Evolutionary conservation across 169 alveolate species (phyloP).

Genomic region (Plasmodium malariae): DNA sequence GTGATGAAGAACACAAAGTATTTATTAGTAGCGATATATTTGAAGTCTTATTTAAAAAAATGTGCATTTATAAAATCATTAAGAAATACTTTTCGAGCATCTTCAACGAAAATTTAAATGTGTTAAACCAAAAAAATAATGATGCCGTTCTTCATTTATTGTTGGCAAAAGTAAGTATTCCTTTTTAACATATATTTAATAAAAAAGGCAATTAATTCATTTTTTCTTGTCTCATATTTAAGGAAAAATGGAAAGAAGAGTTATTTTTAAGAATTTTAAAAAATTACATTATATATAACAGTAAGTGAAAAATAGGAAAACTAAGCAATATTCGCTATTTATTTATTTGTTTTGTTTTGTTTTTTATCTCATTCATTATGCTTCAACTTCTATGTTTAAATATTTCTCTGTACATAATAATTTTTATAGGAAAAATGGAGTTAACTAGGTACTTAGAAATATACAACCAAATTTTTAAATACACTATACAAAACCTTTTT

Average conservation of each 20-base stretch:
- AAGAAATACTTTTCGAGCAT: constrained; percentile 33
- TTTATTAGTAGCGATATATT: constrained; percentile 18
- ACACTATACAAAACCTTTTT: constrained; percentile 20
- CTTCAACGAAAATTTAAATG: constrained; percentile 26
- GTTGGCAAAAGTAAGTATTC: constrained; percentile 21
- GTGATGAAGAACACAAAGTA: constrained; percentile 55
- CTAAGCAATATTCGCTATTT: background rate
- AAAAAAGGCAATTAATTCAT: background rate
- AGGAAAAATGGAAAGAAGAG: constrained; percentile 56
- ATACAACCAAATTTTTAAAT: constrained; percentile 48
- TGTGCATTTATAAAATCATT: constrained; percentile 35
- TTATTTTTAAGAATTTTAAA: constrained; percentile 26
- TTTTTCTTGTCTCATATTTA: background rate
- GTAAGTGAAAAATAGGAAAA: background rate
- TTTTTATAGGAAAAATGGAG: constrained; percentile 28
- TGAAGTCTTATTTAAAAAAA: constrained; percentile 22
- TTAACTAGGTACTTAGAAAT: constrained; percentile 17
- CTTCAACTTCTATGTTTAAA: constrained; percentile 1
- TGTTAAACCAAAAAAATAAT: constrained; percentile 20
- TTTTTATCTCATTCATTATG: background rate
- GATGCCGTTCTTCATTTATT: constrained; percentile 13
- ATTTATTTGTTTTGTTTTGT: background rate
- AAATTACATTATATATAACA: constrained; percentile 21
- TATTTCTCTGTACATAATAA: background rate
- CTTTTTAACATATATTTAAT: background rate